Percentiles rank a stretch among this genome's conserved stretches.
Evolutionary conservation across 495 filamentous ascomycete species (phyloP).

Genomic region (Tetracladium setigerum): DNA sequence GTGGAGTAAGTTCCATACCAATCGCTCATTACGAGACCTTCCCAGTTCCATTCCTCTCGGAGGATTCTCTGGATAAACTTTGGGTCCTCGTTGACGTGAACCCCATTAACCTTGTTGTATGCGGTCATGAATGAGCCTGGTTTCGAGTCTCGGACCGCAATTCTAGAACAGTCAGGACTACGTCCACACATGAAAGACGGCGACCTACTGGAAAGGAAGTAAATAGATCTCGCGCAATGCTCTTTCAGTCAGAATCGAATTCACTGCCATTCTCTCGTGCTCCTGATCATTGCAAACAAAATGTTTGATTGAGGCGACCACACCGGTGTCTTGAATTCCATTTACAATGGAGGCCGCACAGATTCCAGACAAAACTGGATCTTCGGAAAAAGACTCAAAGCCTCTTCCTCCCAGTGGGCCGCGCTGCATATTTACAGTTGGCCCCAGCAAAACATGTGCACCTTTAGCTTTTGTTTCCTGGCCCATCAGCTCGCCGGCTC

Average conservation of each 20-base stretch:
- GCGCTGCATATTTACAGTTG: slow-evolving; percentile 69
- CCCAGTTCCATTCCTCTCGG: slow-evolving; percentile 60
- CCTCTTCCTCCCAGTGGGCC: slow-evolving; percentile 66
- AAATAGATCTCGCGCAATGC: slow-evolving; percentile 71
- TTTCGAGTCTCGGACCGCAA: slow-evolving; percentile 54
- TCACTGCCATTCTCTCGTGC: slow-evolving; percentile 57
- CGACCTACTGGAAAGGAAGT: slow-evolving; percentile 59
- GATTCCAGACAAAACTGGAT: slow-evolving; percentile 60
- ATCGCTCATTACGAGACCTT: slow-evolving; percentile 61
- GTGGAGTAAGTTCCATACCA: slow-evolving; percentile 67
- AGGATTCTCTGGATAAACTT: slow-evolving; percentile 54
- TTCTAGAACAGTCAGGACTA: slow-evolving; percentile 5
- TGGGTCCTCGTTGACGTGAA: slow-evolving; percentile 56
- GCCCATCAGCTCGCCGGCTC: slow-evolving; percentile 53
- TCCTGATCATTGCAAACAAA: slow-evolving; percentile 77
- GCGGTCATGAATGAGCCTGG: slow-evolving; percentile 64
- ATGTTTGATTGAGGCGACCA: slow-evolving; percentile 67
- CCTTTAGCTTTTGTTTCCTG: slow-evolving; percentile 64
- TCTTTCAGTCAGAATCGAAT: slow-evolving; percentile 55
- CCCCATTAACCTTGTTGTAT: slow-evolving; percentile 68
- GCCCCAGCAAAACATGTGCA: slow-evolving; percentile 60
- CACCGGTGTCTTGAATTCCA: slow-evolving; percentile 59
- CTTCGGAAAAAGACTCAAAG: slow-evolving; percentile 69
- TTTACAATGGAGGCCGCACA: slow-evolving; percentile 56
- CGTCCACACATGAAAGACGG: slow-evolving; percentile 38